Evolutionary conservation across 352 stramenopile genomes (phyloP).

Genomic region (Globisporangium nunn): DNA sequence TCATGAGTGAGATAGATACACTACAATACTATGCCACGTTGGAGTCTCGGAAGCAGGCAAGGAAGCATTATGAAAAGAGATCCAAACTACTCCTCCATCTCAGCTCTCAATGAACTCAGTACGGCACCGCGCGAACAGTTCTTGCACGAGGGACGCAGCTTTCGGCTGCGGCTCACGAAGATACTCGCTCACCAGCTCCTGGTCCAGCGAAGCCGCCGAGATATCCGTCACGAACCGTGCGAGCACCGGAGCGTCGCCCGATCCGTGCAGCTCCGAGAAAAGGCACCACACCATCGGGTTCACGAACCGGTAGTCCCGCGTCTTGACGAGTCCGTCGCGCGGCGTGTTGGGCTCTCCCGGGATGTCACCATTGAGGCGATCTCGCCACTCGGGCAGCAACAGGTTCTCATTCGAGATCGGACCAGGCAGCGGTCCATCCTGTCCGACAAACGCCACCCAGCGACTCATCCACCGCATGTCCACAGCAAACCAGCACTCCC

Average conservation of each 20-base stretch:
- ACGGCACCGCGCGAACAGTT: slow-evolving; percentile 35
- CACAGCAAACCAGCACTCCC: slow-evolving; percentile 73
- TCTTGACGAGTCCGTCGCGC: slow-evolving; percentile 30
- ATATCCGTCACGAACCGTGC: slow-evolving; percentile 26
- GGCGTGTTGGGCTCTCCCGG: slow-evolving; percentile 36
- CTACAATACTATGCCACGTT: too few relatives aligned
- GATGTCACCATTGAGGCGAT: slow-evolving; percentile 17
- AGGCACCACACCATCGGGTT: slow-evolving; percentile 73
- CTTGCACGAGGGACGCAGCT: slow-evolving; percentile 32
- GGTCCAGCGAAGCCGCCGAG: slow-evolving; percentile 30
- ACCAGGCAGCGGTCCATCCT: slow-evolving; percentile 41
- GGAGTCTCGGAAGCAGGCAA: too few relatives aligned
- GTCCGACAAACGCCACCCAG: slow-evolving; percentile 53
- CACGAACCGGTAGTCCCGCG: slow-evolving; percentile 62
- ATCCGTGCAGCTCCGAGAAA: slow-evolving; percentile 52
- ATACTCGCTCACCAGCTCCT: slow-evolving; percentile 23
- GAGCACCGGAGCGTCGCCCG: slow-evolving; percentile 38
- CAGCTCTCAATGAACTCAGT: slow-evolving; percentile 11
- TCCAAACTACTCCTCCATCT: neutral
- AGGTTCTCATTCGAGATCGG: slow-evolving; percentile 61
- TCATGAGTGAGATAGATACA: too few relatives aligned
- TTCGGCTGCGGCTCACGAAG: slow-evolving; percentile 36
- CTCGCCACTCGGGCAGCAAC: slow-evolving; percentile 31
- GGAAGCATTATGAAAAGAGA: too few relatives aligned
- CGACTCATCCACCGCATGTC: slow-evolving; percentile 55